Base-by-base conservation (phyloP, 768 basidiomycete genomes). In the Psilocybe azurescens region DNA sequence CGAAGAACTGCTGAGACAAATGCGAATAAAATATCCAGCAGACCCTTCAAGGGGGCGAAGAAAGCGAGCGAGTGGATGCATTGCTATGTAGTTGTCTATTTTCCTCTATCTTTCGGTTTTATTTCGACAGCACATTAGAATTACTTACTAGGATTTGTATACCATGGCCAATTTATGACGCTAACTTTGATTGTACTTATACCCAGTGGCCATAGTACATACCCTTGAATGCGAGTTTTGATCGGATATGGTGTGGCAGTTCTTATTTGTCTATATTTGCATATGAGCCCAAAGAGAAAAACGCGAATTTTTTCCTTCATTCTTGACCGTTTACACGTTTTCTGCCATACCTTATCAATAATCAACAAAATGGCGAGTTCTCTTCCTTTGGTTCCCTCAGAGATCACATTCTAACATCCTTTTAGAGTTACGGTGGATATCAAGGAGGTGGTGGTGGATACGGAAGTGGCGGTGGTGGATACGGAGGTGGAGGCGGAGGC, bases 1-100 rank as follows among this genome's bases (percentile, higher is more conserved):
- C 70, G 87, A 90, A 67, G 89, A 90, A 62, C 81, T 94, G 30
- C 77, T 92, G 51, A 82, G 83, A 64, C 91, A 90, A 67, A 91
- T 94, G 91, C 83, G 89, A 32, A 73, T 66, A 56, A 82, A 82
- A 61, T 91, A 88, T 72, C 90, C 90, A 16, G 68, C 77, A 41
- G 82, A 85, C 47, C 69, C 73, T 33, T 75, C 74, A 59, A 79
- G 73, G 68, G 79, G 72, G 59, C 72, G 69, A 54, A 76, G 76
- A 67, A 79, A 72, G 68, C 72, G 69, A 33, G 61, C 57, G 20
- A 68, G 68, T 59, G 69, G 64, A 28, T 83, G 83, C 66, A 72
- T 80, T 47, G 74, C 81, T 60, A 80, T 83, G 81, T 83, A 63
- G 56, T 16, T 41, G 33, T 51, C 30, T 33, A 46, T 18, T 36